Evolutionary conservation across 192 early-diverging fungal genomes (phyloP).

Genomic region (Martensiomyces pterosporus): DNA sequence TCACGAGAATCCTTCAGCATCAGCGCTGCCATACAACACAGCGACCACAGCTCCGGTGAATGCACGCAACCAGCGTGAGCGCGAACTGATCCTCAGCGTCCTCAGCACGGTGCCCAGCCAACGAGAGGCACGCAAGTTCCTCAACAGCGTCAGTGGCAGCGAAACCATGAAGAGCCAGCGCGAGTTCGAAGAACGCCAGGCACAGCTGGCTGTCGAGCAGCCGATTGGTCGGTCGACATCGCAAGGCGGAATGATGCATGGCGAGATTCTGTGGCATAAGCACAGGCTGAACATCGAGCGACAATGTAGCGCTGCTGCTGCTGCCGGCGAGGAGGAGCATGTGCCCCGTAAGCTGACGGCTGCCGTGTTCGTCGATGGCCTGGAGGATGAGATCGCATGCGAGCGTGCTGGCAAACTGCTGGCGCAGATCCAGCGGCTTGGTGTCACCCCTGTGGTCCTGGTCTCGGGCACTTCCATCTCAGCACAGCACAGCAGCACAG

Average conservation of each 20-base stretch:
- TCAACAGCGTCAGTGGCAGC: constrained; percentile 36
- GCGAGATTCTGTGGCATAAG: constrained; percentile 7
- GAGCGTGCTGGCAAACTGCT: constrained; percentile 32
- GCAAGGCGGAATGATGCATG: constrained; percentile 11
- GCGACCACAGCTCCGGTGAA: constrained; percentile 1
- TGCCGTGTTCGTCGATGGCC: constrained; percentile 25
- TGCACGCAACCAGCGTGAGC: constrained; percentile 15
- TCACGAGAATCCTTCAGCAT: too few relatives aligned
- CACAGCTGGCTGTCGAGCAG: constrained; percentile 19
- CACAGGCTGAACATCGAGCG: background rate
- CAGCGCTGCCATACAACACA: too few relatives aligned
- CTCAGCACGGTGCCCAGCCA: constrained; percentile 47
- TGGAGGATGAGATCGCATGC: constrained; percentile 4
- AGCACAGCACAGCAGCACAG: background rate
- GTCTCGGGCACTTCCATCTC: constrained; percentile 3
- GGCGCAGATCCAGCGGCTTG: constrained; percentile 49
- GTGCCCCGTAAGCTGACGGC: constrained; percentile 28
- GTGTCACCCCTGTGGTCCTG: constrained; percentile 42
- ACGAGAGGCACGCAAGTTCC: constrained; percentile 47
- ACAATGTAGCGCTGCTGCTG: background rate
- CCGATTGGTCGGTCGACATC: background rate
- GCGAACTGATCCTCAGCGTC: constrained; percentile 48
- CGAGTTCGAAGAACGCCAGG: constrained; percentile 37
- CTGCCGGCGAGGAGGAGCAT: constrained; percentile 1
- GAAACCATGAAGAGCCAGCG: constrained; percentile 47